Evolutionary conservation across 1,284 basidiomycete species (phyloP).

Genomic region (Ustilago nuda): DNA sequence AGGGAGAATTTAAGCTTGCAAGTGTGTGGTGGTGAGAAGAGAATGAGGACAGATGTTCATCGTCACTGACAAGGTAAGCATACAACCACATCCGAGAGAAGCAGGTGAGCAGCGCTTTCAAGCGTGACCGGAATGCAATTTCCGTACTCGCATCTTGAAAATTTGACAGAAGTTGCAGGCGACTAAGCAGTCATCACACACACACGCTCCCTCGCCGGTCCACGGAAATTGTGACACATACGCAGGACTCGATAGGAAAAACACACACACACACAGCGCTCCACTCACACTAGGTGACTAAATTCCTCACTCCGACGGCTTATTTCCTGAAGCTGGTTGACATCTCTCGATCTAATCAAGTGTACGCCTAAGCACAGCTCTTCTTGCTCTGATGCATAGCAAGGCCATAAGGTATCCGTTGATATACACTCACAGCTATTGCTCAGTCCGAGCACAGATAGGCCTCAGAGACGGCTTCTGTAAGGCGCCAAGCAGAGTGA

Average conservation of each 20-base stretch:
- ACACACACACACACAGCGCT: not conserved
- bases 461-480: not conserved
- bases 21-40: not conserved
- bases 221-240: constrained; percentile 8
- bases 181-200: constrained; percentile 1
- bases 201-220: not conserved
- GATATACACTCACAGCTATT: not conserved
- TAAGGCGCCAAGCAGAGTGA: not conserved
- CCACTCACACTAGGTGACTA: not conserved
- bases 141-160: not conserved
- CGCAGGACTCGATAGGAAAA: not conserved
- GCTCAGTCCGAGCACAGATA: not conserved
- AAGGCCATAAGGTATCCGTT: not conserved
- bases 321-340: not conserved
- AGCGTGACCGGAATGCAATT: constrained; percentile 5
- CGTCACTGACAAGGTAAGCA: not conserved
- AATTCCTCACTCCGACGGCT: constrained; percentile 2
- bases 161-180: not conserved
- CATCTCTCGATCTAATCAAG: not conserved
- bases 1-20: not conserved
- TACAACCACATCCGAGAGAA: constrained; percentile 2
- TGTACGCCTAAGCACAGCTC: not conserved
- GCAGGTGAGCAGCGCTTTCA: not conserved
- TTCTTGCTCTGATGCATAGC: not conserved
- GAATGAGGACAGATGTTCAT: not conserved